Base-by-base conservation (phyloP, 1,284 basidiomycete species). In the Malassezia obtusa region DNA sequence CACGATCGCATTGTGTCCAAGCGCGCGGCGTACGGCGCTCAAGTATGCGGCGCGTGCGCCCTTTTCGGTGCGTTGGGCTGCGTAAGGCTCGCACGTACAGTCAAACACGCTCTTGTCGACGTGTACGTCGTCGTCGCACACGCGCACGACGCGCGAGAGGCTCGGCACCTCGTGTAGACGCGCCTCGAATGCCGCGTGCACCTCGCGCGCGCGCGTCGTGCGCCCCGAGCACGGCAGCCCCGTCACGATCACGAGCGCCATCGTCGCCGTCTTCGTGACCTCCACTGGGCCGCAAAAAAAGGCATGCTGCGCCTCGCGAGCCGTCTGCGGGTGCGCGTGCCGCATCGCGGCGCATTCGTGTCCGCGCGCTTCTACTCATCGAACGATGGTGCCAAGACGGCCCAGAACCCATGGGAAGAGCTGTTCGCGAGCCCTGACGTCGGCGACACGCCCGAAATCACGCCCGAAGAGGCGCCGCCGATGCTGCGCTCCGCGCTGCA, bases 161-260 rank as follows among this genome's bases (percentile, higher is more conserved):
- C 37, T 31, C n/a, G 65, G 69, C 10, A 77, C 67, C 36, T 80
- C 77, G 17, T 75, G 63, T 8, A 89, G 74, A 28, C 81, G 79
- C 7, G 59, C 44, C 52, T 85, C 78, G 39, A 96, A 78, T 63
- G 81, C 79, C 2, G 69, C 63, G 39, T 79, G 79, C 48, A 96
- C 79, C 69, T 89, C 82, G 1, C 75, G 60, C 0, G 84, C 84
- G 40, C 89, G 78, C n/a, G 75, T 78, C 0, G 85, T 82, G 75
- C 96, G 95, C 50, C 92, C 91, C 37, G 85, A 84, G 64, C 80
- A 84, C 0, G 92, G 91, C 75, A 82, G 89, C 10, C 92, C 92
- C n/a, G 86, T 82, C 36, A 96, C 79, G 3, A 89, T 91, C 62
- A 98, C 78, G 48, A 96, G 80, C n/a, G 91, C 89, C 91, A 96